Conservation (phyloP, 2,329 filamentous ascomycete species). For the Fusarium sp. region DNA sequence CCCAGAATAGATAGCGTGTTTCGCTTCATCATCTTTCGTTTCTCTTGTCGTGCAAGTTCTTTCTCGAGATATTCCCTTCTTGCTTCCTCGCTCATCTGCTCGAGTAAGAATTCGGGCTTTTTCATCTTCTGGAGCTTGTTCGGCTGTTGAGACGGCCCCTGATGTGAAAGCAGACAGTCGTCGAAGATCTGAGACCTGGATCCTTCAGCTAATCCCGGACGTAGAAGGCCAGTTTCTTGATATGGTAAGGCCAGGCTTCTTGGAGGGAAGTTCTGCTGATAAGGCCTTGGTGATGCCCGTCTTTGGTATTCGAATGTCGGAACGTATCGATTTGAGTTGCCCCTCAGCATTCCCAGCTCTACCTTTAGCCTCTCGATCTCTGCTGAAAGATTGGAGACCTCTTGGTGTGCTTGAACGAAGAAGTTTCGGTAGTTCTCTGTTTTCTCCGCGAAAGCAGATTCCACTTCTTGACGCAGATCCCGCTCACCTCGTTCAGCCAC, state of each 20-base stretch:
- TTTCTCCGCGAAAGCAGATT: background rate
- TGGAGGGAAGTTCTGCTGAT: too few species aligned
- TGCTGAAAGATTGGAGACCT: background rate
- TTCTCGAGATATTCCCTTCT: background rate
- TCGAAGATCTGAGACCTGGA: too few species aligned
- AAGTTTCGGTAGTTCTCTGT: background rate
- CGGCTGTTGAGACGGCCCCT: background rate
- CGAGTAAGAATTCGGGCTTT: background rate
- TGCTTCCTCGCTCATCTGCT: background rate
- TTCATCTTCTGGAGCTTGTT: background rate
- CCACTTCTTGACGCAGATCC: background rate
- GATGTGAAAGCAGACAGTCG: background rate
- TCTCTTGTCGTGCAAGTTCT: background rate
- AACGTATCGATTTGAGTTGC: background rate
- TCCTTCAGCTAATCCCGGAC: too few species aligned
- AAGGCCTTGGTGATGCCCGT: background rate
- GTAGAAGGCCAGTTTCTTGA: too few species aligned
- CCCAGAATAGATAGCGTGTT: conserved; percentile 1
- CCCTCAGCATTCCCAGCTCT: background rate
- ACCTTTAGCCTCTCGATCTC: background rate
- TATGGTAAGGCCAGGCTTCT: too few species aligned
- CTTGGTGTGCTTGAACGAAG: background rate
- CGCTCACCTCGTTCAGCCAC: background rate
- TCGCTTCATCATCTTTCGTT: conserved; percentile 5
- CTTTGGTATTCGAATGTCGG: background rate